Conservation (phyloP, 768 basidiomycete species). For the Leucocoprinus sp. region DNA sequence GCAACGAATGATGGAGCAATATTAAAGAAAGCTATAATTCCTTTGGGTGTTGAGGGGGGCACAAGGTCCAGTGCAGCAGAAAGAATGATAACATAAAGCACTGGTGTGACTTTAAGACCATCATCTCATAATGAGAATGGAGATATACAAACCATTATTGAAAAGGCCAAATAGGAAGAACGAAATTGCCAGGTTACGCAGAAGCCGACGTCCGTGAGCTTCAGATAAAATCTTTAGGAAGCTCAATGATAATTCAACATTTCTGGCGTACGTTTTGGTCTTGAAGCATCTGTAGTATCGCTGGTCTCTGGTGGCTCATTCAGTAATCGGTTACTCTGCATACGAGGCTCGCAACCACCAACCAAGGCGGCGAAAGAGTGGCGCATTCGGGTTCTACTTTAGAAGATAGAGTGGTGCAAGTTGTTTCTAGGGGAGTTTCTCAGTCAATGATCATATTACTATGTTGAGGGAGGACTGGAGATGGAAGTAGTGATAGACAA, state of each 20-base stretch:
- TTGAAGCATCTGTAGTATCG: not conserved
- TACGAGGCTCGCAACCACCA: slow-evolving; percentile 1
- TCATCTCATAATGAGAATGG: not conserved
- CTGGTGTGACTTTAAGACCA: slow-evolving; percentile 26
- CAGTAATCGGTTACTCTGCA: slow-evolving; percentile 4
- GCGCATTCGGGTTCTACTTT: not conserved
- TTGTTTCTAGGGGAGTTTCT: not conserved
- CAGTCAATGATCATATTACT: not conserved
- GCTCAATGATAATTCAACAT: no score
- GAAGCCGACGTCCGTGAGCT: slow-evolving; percentile 24
- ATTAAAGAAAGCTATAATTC: slow-evolving; percentile 92
- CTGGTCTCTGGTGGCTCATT: not conserved
- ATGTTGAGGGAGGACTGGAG: not conserved
- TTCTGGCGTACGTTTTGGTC: not conserved
- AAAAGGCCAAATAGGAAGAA: slow-evolving; percentile 92
- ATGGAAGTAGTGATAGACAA: not conserved
- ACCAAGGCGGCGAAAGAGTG: not conserved
- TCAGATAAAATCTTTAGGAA: not conserved
- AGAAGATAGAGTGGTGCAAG: not conserved
- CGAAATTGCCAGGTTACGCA: slow-evolving; percentile 42
- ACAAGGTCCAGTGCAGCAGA: slow-evolving; percentile 95
- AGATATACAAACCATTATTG: slow-evolving; percentile 65
- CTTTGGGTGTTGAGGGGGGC: slow-evolving; percentile 86
- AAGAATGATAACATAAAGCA: slow-evolving; percentile 93
- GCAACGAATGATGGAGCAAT: slow-evolving; percentile 82